Evolutionary conservation across 139 green algal genomes (phyloP).

Genomic region (Micromonas pusilla): DNA sequence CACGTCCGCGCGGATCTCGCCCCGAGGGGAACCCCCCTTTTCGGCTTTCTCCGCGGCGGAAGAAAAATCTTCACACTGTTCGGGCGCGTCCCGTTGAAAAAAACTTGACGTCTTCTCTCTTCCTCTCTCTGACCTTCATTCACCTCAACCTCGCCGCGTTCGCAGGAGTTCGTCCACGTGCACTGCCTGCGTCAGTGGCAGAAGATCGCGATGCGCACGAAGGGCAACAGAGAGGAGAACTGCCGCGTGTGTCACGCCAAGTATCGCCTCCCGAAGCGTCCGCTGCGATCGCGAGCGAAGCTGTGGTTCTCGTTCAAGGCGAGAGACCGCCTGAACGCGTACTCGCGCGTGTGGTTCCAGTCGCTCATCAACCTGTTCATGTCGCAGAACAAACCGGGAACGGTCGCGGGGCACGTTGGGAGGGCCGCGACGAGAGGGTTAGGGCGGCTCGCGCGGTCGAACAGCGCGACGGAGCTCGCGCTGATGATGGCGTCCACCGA

Average conservation of each 20-base stretch:
- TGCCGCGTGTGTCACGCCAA: slow-evolving; percentile 9
- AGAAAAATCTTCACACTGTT: no score
- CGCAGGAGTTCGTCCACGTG: slow-evolving; percentile 15
- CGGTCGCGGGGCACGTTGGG: background rate
- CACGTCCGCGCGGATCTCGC: no score
- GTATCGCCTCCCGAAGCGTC: background rate
- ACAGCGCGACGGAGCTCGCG: background rate
- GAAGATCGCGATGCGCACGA: background rate
- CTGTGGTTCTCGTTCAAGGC: slow-evolving; percentile 8
- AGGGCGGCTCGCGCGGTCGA: background rate
- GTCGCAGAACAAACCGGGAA: background rate
- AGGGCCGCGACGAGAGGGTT: background rate
- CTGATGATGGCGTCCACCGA: slow-evolving; percentile 1
- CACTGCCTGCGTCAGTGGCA: slow-evolving; percentile 5
- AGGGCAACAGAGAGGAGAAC: background rate
- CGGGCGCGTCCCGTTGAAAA: no score
- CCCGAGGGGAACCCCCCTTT: no score
- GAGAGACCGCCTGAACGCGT: slow-evolving; percentile 12
- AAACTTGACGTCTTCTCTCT: no score
- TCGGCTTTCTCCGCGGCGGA: no score
- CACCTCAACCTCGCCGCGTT: no score
- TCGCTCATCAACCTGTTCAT: background rate
- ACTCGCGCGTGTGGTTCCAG: slow-evolving; percentile 1
- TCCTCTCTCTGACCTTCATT: no score
- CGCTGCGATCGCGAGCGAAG: background rate